Conservation (phyloP, 345 rosid genomes). For the Anacardium occidentale region DNA sequence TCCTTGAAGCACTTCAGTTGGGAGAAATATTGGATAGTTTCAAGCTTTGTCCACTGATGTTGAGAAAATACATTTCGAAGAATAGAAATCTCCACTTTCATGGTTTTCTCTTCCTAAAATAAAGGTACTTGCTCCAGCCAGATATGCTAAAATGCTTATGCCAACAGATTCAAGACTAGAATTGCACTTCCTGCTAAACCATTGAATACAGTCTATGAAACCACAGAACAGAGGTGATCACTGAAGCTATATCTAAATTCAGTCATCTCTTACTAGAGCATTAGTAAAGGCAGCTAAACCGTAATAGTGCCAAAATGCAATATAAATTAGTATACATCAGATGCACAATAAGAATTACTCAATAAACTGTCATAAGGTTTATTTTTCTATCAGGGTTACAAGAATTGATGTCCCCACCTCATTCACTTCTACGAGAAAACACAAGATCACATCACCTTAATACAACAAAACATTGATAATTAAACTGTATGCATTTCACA, state of each 20-base stretch:
- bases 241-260: background rate
- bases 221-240: background rate
- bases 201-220: background rate
- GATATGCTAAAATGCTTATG: background rate
- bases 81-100: background rate
- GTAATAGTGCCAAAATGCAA: conserved; percentile 5
- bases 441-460: background rate
- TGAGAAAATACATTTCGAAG: background rate
- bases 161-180: background rate
- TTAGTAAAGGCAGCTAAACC: conserved; percentile 4
- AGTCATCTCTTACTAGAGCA: background rate
- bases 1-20: background rate
- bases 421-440: background rate
- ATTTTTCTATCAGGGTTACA: background rate
- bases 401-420: background rate
- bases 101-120: background rate
- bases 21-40: background rate
- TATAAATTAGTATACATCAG: conserved; percentile 4
- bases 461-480: background rate
- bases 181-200: background rate
- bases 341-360: conserved; percentile 10
- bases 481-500: background rate
- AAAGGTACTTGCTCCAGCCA: background rate
- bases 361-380: background rate
- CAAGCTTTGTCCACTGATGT: background rate